Evolutionary conservation across 1,284 basidiomycete species (phyloP).

Genomic region (Naganishia sp.): DNA sequence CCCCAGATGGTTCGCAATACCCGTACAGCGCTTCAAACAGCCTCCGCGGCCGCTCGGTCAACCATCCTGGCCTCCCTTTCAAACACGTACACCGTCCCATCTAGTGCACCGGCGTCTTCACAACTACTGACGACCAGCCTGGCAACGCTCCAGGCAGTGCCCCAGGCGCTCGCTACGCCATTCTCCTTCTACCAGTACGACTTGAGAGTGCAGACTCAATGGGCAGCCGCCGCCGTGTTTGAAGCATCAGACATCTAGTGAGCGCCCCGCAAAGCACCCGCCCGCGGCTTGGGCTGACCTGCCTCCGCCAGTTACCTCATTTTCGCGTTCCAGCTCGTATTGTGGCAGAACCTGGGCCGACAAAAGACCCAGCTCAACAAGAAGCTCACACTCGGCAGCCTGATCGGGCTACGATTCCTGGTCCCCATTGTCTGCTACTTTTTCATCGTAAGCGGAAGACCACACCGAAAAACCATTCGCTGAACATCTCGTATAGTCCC

Average conservation of each 20-base stretch:
- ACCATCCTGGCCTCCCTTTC: constrained; percentile 26
- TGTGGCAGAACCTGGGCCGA: constrained; percentile 39
- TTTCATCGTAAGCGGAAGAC: constrained; percentile 39
- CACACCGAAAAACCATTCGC: neutral
- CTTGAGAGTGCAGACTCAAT: constrained; percentile 41
- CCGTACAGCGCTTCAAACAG: constrained; percentile 19
- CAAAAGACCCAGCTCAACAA: constrained; percentile 40
- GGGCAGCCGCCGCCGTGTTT: constrained; percentile 47
- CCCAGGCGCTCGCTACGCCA: constrained; percentile 44
- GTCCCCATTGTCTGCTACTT: constrained; percentile 45
- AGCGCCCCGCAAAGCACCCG: constrained; percentile 24
- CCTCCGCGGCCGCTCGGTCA: constrained; percentile 11
- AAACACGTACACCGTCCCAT: constrained; percentile 14
- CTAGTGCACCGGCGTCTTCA: constrained; percentile 10
- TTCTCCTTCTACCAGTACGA: constrained; percentile 45
- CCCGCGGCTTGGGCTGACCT: neutral
- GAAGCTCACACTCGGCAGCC: constrained; percentile 38
- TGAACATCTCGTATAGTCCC: constrained; percentile 32
- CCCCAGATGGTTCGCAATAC: constrained; percentile 20
- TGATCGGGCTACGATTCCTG: constrained; percentile 39
- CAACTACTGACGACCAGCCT: constrained; percentile 36
- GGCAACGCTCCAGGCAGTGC: constrained; percentile 35
- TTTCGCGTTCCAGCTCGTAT: constrained; percentile 45
- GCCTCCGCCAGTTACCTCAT: constrained; percentile 35
- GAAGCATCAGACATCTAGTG: constrained; percentile 50